Conservation (phyloP, 2,329 filamentous ascomycete species). For the Nemania sp. region DNA sequence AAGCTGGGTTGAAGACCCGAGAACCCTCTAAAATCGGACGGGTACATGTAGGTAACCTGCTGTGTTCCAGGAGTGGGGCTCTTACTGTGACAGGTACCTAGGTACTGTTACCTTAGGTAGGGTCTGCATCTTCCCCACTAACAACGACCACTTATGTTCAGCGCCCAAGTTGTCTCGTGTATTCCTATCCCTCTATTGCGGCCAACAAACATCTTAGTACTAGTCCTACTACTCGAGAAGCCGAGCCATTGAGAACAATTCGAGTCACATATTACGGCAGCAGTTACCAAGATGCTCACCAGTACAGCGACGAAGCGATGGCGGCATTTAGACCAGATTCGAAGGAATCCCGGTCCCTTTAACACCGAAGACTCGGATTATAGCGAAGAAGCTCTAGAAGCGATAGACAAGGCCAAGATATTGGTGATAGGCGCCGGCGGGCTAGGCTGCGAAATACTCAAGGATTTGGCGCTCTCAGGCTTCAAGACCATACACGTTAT, state of each 20-base stretch:
- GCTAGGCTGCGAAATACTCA: conserved; percentile 94
- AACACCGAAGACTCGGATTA: conserved; percentile 74
- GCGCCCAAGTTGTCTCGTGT: background rate
- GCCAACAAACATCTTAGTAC: background rate
- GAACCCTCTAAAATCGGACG: background rate
- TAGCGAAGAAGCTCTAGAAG: conserved; percentile 64
- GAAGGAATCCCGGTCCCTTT: conserved; percentile 82
- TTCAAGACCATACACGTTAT: conserved; percentile 99
- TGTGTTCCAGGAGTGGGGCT: background rate
- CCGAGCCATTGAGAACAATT: background rate
- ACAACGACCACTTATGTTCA: background rate
- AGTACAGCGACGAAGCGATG: conserved; percentile 58
- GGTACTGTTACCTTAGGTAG: too few relatives aligned
- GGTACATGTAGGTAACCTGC: background rate
- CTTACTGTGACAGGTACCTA: background rate
- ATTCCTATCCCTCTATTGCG: background rate
- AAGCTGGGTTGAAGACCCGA: background rate
- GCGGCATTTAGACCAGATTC: conserved; percentile 85
- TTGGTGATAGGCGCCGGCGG: conserved; percentile 90
- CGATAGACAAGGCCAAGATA: conserved; percentile 78
- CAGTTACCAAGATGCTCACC: conserved; percentile 26
- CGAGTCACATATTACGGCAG: background rate
- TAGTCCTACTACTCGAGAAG: background rate
- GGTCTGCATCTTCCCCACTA: background rate
- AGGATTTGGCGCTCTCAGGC: conserved; percentile 93